Base-by-base conservation (phyloP, 2,329 filamentous ascomycete species). In the Aspergillus brasiliensis region DNA sequence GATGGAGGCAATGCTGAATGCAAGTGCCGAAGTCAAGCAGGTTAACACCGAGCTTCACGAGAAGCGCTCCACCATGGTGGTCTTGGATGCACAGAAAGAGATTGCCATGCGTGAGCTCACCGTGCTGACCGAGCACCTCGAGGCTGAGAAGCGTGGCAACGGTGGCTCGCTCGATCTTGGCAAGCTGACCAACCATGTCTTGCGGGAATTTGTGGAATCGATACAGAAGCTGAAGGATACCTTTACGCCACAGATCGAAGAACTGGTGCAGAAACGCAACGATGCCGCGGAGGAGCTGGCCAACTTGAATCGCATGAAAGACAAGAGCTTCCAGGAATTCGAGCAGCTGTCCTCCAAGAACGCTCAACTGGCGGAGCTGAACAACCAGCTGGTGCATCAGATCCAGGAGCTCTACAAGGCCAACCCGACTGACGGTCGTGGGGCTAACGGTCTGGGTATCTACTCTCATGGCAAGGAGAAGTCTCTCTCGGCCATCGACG, bases 301-400 rank as follows among this genome's bases (percentile, higher is more conserved):
- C 60, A 89, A 88, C 68, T 85, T 96, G 23, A 87, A 91, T 40
- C 88, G 90, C 55, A 90, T 95, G 80, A 92, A 96, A 69, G 94
- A 98, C 75, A 92, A 95, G 73, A 93, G 92, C 13, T 88, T 97
- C 69, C 87, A 96, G 70, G 95, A 99, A 72, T 98, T 97, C 71
- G 95, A 98, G 79, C 92, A 96, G 71, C 82, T 99, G 47, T 96
- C 92, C 10, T 90, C 89, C 59, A 97, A 97, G 82, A 99, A 99
- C 73, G 90, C 91, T 0, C 94, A 98, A 78, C 84, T 99, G 61
- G 90, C 91, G 27, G 92, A 97, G 70, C 87, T 98, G 82, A 98
- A 99, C 79, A 96, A 97, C 69, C 91, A 97, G 72, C 82, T 99
- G 58, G 93, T 96, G 3, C 91, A 96, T 70, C 92, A 93, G 72